Evolutionary conservation across 257 asterid genomes (phyloP).

Genomic region (Solanum clarkiae): DNA sequence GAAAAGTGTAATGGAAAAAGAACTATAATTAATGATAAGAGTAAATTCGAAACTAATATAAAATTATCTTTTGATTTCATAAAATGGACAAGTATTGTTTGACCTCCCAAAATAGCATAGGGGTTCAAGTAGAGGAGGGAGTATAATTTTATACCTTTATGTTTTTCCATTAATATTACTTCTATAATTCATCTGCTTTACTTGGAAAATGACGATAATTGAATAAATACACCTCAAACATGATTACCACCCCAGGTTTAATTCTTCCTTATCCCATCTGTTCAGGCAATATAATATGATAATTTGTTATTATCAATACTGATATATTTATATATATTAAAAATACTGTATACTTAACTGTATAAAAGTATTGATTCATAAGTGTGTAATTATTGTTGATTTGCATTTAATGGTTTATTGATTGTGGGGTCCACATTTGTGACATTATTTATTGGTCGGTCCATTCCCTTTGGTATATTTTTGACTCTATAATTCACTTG

Average conservation of each 20-base stretch:
- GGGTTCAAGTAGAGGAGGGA: too few relatives aligned
- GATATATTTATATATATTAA: neutral
- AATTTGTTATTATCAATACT: neutral
- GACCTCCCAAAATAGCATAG: rapidly evolving
- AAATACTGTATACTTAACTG: neutral
- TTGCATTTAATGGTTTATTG: conserved; percentile 50
- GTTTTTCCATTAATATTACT: conserved; percentile 7
- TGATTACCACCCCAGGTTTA: neutral
- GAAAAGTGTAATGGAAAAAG: too few relatives aligned
- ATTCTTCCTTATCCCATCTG: neutral
- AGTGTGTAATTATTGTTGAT: conserved; percentile 31
- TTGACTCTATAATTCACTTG: conserved; percentile 6
- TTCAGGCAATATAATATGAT: neutral
- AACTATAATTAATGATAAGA: too few relatives aligned
- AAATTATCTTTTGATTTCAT: too few relatives aligned
- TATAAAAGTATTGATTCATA: conserved; percentile 2
- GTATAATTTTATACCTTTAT: neutral
- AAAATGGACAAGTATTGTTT: too few relatives aligned
- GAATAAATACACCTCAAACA: neutral
- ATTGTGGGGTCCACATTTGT: conserved; percentile 37
- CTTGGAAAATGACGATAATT: neutral
- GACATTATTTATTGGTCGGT: conserved; percentile 17
- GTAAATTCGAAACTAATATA: too few relatives aligned
- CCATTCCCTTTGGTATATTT: conserved; percentile 14
- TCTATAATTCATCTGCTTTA: conserved; percentile 16